Conservation (phyloP, 2,329 filamentous ascomycete genomes). For the Aureobasidium sp. region DNA sequence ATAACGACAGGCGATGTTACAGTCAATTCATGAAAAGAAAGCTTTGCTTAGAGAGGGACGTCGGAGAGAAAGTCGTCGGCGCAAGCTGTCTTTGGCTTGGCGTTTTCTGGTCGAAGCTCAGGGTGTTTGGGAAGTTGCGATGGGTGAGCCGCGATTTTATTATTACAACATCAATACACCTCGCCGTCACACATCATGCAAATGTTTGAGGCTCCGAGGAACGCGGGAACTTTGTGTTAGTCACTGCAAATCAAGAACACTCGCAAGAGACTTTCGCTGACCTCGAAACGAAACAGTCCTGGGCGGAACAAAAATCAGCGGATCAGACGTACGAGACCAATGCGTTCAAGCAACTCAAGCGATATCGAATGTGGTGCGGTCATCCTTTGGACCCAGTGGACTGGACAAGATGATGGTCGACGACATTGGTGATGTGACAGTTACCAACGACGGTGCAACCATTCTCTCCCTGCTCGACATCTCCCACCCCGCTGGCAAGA, state of each 20-base stretch:
- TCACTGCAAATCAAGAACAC: conserved; percentile 12
- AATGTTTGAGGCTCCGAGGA: conserved; percentile 91
- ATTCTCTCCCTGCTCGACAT: conserved; percentile 93
- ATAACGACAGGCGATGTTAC: neutral
- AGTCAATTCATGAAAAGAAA: too few relatives aligned
- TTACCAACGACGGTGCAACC: conserved; percentile 97
- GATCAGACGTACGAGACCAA: conserved; percentile 92
- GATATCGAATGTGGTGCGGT: conserved; percentile 98
- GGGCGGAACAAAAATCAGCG: conserved; percentile 94
- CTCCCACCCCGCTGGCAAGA: conserved; percentile 97
- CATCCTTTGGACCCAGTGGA: conserved; percentile 92
- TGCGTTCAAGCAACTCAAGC: conserved; percentile 95
- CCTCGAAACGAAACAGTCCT: conserved; percentile 50
- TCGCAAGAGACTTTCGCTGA: neutral
- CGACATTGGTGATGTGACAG: conserved; percentile 97
- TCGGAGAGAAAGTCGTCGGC: neutral
- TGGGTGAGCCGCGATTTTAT: too few relatives aligned
- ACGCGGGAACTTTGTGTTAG: conserved; percentile 80
- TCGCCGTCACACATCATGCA: neutral
- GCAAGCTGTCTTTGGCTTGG: neutral
- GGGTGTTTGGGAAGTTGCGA: neutral
- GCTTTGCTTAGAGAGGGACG: neutral
- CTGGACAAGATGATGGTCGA: conserved; percentile 99
- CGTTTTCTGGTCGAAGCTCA: neutral
- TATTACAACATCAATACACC: neutral